These are phyloP conservation scores for Candida manassasensis DNA, from an alignment of 805 yeast species.

Conservation along the genomic window DNA sequence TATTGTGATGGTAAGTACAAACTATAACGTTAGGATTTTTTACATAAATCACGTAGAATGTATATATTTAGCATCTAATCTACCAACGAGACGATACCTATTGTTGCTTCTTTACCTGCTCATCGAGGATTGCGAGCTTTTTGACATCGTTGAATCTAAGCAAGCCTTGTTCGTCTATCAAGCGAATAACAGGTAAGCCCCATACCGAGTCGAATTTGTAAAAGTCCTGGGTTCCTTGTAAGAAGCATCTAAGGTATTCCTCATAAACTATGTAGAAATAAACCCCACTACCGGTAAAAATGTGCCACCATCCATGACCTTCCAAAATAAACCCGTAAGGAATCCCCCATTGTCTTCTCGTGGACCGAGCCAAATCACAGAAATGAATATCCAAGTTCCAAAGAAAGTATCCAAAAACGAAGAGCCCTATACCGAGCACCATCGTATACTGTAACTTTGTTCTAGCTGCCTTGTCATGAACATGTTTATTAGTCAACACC, in stretches of 20 bases:
- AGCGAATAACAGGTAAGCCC: slow-evolving; percentile 50
- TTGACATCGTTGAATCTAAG: slow-evolving; percentile 13
- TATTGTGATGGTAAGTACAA: slow-evolving; percentile 17
- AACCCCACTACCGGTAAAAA: slow-evolving; percentile 80
- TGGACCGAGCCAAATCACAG: slow-evolving; percentile 53
- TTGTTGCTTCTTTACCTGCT: slow-evolving; percentile 5
- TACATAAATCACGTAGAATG: too few relatives aligned
- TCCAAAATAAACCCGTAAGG: slow-evolving; percentile 85
- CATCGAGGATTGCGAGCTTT: slow-evolving; percentile 14
- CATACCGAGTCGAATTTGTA: slow-evolving; percentile 57
- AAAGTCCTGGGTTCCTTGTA: slow-evolving; percentile 50
- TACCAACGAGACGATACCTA: too few relatives aligned
- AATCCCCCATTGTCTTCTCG: slow-evolving; percentile 65
- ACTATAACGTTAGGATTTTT: too few relatives aligned
- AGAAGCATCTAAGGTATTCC: slow-evolving; percentile 67
- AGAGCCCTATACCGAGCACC: slow-evolving; percentile 55
- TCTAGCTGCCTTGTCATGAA: slow-evolving; percentile 44
- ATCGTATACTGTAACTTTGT: slow-evolving; percentile 52
- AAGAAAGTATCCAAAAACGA: slow-evolving; percentile 68
- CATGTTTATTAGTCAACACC: slow-evolving; percentile 46
- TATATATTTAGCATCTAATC: too few relatives aligned
- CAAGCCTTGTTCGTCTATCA: slow-evolving; percentile 24
- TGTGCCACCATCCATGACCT: slow-evolving; percentile 98
- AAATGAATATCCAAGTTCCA: slow-evolving; percentile 90
- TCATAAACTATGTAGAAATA: slow-evolving; percentile 78